Evolutionary conservation across 2,329 filamentous ascomycete genomes (phyloP), one percentile per base, ranked within the genome.

Genomic region (Trichoderma sp.): DNA sequence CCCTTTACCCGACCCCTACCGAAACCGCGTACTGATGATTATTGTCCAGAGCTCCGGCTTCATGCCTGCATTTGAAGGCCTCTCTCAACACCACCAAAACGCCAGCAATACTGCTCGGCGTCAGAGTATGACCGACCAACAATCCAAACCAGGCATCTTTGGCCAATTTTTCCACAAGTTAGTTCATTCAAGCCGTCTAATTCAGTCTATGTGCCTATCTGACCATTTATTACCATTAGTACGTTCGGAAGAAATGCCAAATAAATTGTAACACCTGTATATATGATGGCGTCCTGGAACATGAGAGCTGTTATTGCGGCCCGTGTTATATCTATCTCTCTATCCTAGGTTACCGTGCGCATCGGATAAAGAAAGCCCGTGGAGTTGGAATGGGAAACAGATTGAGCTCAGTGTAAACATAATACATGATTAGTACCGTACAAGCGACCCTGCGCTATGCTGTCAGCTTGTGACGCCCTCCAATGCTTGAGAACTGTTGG

Each of bases 91-190:
- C 71, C 88, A 65, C 6, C 68, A 88, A 79, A 84, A 86, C 23
- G 80, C 80, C 61, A 82, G 85, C 71, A 83, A 85, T 28, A 75
- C 71, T 2, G 84, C 84, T n/a, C 85, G 87, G 15, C 86, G 88
- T 6, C 84, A 86, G 76, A 88, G 86, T 76, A 80, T 89, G 75
- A 82, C 82, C 34, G 88, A 90, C 71, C 87, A 89, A 77, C 83
- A 83, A 72, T 82, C 82, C 15, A 79, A 82, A 64, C 77, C 83
- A 1, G 87, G 87, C 53, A 79, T 89, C 73, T 80, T 89, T 66
- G 85, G 85, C 68, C 82, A 84, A 73, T 84, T 88, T 81, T 90
- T 88, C 85, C 83, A 88, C 75, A 88, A 85, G 87, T 89, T 79
- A 68, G 85, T 76, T 17, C 13, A 55, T 59, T 32, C 36, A n/a